phyloP scores from a whole-genome alignment of 2,329 filamentous ascomycete genomes.

The Leptographium lundbergii region DNA sequence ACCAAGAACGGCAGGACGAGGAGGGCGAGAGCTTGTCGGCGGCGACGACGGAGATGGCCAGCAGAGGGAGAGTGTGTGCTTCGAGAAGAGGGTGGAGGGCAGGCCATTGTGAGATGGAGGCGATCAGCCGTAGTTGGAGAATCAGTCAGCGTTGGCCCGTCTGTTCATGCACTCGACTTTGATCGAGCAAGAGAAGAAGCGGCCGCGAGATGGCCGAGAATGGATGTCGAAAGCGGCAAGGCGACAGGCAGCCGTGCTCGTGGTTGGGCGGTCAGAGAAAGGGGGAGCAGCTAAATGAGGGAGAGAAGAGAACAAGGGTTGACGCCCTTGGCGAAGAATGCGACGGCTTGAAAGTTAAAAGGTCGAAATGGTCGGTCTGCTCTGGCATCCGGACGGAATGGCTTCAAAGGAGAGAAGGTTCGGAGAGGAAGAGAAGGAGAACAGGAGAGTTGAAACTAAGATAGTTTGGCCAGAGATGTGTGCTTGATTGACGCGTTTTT shows the following conservation, averaged over 20 bases:
- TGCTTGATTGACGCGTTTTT: conserved; percentile 2
- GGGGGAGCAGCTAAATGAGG: neutral
- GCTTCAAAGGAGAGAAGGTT: neutral
- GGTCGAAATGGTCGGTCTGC: neutral
- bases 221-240: neutral
- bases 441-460: neutral
- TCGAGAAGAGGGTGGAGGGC: conserved; percentile 2
- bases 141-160: neutral
- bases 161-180: neutral
- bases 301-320: neutral
- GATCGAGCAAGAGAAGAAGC: neutral
- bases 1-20: conserved; percentile 9
- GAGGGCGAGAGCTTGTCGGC: conserved; percentile 8
- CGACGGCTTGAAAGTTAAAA: neutral
- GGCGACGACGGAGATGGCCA: neutral
- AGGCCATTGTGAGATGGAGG: neutral
- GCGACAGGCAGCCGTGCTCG: neutral
- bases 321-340: neutral
- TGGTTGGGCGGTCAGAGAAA: neutral
- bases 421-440: neutral
- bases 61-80: neutral
- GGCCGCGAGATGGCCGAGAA: neutral
- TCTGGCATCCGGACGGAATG: neutral
- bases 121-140: neutral
- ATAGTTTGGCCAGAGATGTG: neutral